Base-by-base conservation (phyloP, 805 yeast species). In the Candida qinlingensis region DNA sequence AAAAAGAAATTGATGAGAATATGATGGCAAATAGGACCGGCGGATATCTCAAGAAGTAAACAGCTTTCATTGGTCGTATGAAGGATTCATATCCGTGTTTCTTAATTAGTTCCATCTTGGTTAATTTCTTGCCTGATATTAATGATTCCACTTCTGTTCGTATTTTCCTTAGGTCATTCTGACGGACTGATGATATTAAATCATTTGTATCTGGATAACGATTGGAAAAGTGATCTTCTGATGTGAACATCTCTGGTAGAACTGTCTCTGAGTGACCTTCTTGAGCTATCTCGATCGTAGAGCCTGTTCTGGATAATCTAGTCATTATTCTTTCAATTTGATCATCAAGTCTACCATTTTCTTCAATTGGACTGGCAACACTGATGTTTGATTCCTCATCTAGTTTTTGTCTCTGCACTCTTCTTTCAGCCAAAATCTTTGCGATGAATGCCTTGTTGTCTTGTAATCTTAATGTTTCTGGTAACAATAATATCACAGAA, bases 1-100 rank as follows among this genome's bases (percentile, higher is more conserved):
- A 81, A 66, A 87, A 89, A 42, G 86, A 77, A n/a, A 83, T 76
- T 1, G 88, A 79, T 2, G 91, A 81, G 60, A 80, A 87, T 1
- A 72, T 60, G 35, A 87, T 75, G 6, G 89, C 80, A 43, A 86
- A 66, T 1, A 75, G 61, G 7, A 89, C 91, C 0, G 96, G 94
- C 0, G 96, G 95, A 61, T 83, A 83, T 48, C 70, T 66, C 34
- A 88, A 64, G 50, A 87, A 75, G 4, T 71, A 67, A 19, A 88
- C 61, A 0, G 92, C 74, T 54, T 80, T 81, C 45, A 79, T 62
- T 0, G 96, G 96, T 28, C 79, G 67, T 11, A 79, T 57, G 4
- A 79, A 56, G 49, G 76, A 77, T 38, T 80, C 71, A 58, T 80
- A 79, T 3, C 62, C 42, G n/a, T 62, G 60, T 8, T 51, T 55